Base-by-base conservation (phyloP, 2,329 filamentous ascomycete species). In the Anisogramma anomala region DNA sequence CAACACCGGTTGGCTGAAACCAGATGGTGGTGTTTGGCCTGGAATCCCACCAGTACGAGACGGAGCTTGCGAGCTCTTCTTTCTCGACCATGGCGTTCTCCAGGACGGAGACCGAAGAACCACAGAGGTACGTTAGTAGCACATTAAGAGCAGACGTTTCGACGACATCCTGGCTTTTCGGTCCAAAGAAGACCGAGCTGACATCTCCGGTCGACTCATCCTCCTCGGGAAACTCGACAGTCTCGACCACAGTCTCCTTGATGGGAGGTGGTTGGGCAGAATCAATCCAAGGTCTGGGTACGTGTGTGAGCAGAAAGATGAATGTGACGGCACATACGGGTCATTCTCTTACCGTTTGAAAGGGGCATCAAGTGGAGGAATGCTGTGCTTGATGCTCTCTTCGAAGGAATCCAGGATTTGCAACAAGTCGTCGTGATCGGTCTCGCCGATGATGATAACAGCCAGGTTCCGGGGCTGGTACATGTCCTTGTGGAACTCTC, bases 391-490 rank as follows among this genome's bases (percentile, higher is more conserved):
- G 53, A 96, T 89, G 22, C 82, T 82, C 47, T 83, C 78, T 59
- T 98, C 91, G 55, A 98, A 98, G 18, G 79, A 69, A 53, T 94
- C 85, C 25, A 98, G 65, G 34, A 93, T 86, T 23, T 80, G 64
- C 17, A 96, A 65, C 43, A 98, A 71, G 53, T 93, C 72, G 0
- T 74, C 65, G 55, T 95, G 84, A 55, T 95, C 79, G 2, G 94
- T 77, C 59, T 95, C 87, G 32, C 91, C 91, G n/a, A 93, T 82
- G 45, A 98, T 78, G 19, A 95, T 75, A 20, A 98, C 66, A 49
- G 88, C 93, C 45, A 98, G 67, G 55, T 98, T 98, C 58, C 88
- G 89, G 3, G 91, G 91, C 58, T 96, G 89, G 56, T 98, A 98
- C 89, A 98, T 96, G 49, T 88, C 84, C 48, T 79, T 79, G 60